A percentile compares a stretch with the other conserved stretches of the same genome.
Conservation (phyloP, 2,329 filamentous ascomycete genomes). For the Trichoderma atrobrunneum region DNA sequence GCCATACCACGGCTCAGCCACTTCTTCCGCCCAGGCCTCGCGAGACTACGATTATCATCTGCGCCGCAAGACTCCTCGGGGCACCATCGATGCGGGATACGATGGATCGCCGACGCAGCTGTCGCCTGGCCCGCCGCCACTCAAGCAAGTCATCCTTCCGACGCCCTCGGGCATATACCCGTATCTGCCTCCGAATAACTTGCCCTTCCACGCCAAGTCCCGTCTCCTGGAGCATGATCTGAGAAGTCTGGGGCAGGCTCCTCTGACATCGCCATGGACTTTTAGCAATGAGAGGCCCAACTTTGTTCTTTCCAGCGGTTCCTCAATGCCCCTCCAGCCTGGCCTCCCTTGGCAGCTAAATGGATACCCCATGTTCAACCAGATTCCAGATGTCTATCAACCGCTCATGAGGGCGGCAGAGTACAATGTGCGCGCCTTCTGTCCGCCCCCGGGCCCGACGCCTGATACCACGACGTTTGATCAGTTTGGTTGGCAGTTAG, state of each 20-base stretch:
- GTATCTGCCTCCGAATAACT: constrained; percentile 19
- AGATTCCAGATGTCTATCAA: constrained; percentile 29
- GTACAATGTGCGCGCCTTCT: constrained; percentile 39
- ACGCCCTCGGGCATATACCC: constrained; percentile 34
- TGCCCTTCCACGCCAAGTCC: constrained; percentile 15
- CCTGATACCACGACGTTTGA: constrained; percentile 33
- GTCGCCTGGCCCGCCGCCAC: constrained; percentile 68
- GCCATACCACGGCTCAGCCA: constrained; percentile 23
- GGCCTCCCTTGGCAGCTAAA: constrained; percentile 7
- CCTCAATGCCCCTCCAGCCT: neutral
- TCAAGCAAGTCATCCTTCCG: constrained; percentile 80
- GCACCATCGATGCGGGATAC: constrained; percentile 88
- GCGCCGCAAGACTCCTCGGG: constrained; percentile 87
- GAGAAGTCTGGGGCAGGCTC: neutral
- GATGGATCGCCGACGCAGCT: constrained; percentile 77
- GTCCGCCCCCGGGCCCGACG: constrained; percentile 35
- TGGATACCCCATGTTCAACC: constrained; percentile 19
- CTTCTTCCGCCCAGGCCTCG: constrained; percentile 25
- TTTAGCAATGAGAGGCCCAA: neutral
- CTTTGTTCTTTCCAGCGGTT: constrained; percentile 5
- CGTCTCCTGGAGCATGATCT: neutral
- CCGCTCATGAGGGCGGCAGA: constrained; percentile 37
- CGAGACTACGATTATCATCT: constrained; percentile 67
- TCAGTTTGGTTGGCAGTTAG: constrained; percentile 22
- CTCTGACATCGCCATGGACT: constrained; percentile 12